Evolutionary conservation across 371 early-diverging fungal species (phyloP).

Genomic region (Batkoa obscura): DNA sequence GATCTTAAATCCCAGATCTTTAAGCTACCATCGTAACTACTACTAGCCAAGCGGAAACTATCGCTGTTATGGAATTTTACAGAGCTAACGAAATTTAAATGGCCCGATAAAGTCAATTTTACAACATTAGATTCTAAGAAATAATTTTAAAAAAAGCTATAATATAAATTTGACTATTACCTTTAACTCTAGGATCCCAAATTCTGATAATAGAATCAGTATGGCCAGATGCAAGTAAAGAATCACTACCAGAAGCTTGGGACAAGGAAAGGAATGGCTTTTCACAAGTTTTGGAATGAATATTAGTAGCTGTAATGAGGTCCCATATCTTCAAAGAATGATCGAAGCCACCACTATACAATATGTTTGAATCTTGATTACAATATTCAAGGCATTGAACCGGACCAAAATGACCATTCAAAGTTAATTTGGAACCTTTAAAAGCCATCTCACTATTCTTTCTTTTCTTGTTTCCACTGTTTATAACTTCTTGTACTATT

Average conservation of each 20-base stretch:
- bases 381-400: constrained; percentile 49
- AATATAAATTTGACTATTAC: constrained; percentile 12
- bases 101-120: constrained; percentile 54
- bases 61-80: constrained; percentile 73
- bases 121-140: constrained; percentile 41
- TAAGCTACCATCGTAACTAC: constrained; percentile 70
- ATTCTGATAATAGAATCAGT: constrained; percentile 55
- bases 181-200: constrained; percentile 75
- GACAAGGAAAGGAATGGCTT: constrained; percentile 19
- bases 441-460: constrained; percentile 25
- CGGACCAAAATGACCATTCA: constrained; percentile 65
- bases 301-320: constrained; percentile 45
- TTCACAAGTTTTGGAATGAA: constrained; percentile 41
- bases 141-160: background rate
- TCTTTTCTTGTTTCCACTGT: constrained; percentile 23
- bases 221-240: constrained; percentile 75
- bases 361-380: constrained; percentile 20
- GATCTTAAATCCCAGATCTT: constrained; percentile 90
- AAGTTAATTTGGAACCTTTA: constrained; percentile 7
- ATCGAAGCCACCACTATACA: constrained; percentile 84
- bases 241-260: background rate
- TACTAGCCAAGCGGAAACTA: constrained; percentile 50
- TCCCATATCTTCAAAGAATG: constrained; percentile 86
- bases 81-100: constrained; percentile 61
- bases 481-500: constrained; percentile 21